Conservation (phyloP, 108 stramenopile species). For the Skeletonema menzelii region DNA sequence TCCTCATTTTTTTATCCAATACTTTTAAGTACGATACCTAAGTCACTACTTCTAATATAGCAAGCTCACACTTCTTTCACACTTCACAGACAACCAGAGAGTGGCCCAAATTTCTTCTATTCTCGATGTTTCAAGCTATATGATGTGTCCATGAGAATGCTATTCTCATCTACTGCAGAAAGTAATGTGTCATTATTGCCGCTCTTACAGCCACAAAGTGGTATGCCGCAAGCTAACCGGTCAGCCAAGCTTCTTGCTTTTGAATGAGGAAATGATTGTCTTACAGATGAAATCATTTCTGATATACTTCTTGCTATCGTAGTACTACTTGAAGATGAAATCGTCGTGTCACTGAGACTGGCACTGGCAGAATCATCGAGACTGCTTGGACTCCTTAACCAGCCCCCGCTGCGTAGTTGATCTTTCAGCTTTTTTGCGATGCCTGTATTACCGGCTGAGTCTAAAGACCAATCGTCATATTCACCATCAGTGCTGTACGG, state of each 20-base stretch:
- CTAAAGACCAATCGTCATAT: background rate
- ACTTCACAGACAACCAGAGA: too few relatives aligned
- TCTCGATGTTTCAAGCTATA: background rate
- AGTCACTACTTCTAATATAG: too few relatives aligned
- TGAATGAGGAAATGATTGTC: background rate
- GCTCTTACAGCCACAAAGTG: background rate
- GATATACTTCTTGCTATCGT: background rate
- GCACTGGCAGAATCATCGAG: background rate
- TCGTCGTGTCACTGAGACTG: background rate
- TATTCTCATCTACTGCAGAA: background rate
- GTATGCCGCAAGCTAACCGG: background rate
- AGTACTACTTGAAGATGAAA: background rate
- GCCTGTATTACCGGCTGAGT: background rate
- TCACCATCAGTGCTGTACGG: background rate
- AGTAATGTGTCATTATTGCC: background rate
- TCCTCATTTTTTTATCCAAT: too few relatives aligned
- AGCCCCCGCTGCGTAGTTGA: background rate
- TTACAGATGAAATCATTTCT: background rate
- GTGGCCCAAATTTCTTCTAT: too few relatives aligned
- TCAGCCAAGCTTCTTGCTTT: background rate
- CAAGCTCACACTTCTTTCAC: too few relatives aligned
- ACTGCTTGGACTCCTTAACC: background rate
- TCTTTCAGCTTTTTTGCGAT: background rate
- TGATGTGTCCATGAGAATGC: background rate
- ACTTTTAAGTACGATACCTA: too few relatives aligned